Evolutionary conservation across 306 rosid genomes (phyloP), one percentile per base, ranked within the genome.

Genomic region (Dryas drummondii): DNA sequence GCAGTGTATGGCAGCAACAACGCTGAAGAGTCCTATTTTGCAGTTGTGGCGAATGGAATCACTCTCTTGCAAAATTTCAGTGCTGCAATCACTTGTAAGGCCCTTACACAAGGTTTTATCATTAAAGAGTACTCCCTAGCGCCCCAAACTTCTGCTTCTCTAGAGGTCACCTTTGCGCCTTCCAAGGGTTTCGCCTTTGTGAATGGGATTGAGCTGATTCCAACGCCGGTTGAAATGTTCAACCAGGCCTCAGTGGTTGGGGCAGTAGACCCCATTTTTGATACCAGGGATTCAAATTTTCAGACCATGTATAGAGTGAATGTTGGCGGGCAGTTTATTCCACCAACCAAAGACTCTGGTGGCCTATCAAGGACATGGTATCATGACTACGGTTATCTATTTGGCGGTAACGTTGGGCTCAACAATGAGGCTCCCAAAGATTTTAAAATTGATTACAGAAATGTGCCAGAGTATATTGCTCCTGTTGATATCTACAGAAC

Each of bases 301-400:
- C 89, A 85, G 79, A 85, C 89, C 14, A 55, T 85, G 70, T 71
- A 59, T 63, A 69, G 89, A 51, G 68, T 85, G 68, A 85, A 85
- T 65, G 76, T 85, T 22, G 89, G 89, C 0, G 89, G 89, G 72
- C 74, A 70, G 62, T 85, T 64, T 67, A 70, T 85, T 46, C 61
- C 86, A 2, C 86, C 86, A 2, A 64, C 62, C 45, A 82, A 85
- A 3, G 89, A 85, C 72, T 79, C 88, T 1, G 86, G 84, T n/a
- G 37, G 27, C 37, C 54, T 85, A 27, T 54, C 54, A 37, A 73
- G 89, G 53, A 42, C 82, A 40, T 85, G 89, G 89, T 85, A 79
- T 68, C 84, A 80, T 71, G 89, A 85, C 54, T 64, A 11, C 9
- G 82, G 79, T 76, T 85, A 85, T 52, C 49, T 82, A 1, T 74